A percentile compares a stretch with the other conserved stretches of the same genome.
These are phyloP conservation scores for Symbiodinium natans DNA, from an alignment of 73 alveolate species.

Conservation along the genomic window DNA sequence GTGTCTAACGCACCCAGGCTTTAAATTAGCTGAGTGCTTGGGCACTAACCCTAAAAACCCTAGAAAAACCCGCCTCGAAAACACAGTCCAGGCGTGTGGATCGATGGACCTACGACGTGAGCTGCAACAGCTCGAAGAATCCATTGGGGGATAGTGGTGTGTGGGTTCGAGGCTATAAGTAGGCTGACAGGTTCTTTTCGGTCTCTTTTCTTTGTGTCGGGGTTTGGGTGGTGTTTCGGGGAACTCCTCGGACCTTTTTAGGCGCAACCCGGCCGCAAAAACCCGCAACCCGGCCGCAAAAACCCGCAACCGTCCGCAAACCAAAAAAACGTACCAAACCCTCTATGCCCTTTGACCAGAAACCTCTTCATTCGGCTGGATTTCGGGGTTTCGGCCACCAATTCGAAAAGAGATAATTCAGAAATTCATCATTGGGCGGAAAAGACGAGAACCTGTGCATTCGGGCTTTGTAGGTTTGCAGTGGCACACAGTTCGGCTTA, in stretches of 20 bases:
- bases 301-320: conserved; percentile 8
- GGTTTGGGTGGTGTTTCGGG: too few relatives aligned
- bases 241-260: neutral
- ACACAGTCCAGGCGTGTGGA: neutral
- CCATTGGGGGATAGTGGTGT: too few relatives aligned
- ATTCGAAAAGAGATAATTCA: neutral
- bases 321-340: neutral
- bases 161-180: too few relatives aligned
- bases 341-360: neutral
- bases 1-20: neutral
- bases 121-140: neutral
- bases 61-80: neutral
- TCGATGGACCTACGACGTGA: neutral
- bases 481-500: too few relatives aligned
- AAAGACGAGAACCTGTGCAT: too few relatives aligned
- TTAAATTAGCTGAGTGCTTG: neutral
- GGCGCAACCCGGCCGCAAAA: neutral
- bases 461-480: too few relatives aligned
- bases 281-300: conserved; percentile 16
- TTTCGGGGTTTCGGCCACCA: neutral
- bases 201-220: neutral
- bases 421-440: too few relatives aligned
- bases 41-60: too few relatives aligned
- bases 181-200: too few relatives aligned
- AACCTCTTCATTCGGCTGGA: neutral